Percentiles rank a stretch among this genome's conserved stretches.
These are phyloP conservation scores for Fusarium sp. DNA, from an alignment of 2,329 filamentous ascomycete species.

Conservation along the genomic window DNA sequence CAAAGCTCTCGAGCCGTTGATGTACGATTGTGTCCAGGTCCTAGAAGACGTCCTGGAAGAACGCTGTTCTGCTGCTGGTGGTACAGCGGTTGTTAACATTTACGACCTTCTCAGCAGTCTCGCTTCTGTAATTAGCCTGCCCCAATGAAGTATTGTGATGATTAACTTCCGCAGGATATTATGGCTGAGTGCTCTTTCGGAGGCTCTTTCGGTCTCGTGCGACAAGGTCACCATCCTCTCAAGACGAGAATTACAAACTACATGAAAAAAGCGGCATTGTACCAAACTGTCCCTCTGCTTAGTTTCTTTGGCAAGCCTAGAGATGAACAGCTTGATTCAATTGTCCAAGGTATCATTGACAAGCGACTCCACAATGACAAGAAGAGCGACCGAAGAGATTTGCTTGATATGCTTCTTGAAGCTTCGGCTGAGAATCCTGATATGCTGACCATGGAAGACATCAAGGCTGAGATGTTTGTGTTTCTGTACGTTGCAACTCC, in stretches of 20 bases:
- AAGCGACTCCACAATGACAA: not conserved
- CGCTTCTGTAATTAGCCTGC: not conserved
- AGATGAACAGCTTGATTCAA: not conserved
- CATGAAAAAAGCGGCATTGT: slow-evolving; percentile 1
- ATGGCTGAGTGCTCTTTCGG: slow-evolving; percentile 5
- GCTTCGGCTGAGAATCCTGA: not conserved
- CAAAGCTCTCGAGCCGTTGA: not conserved
- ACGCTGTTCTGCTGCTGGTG: not conserved
- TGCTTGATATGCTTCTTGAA: slow-evolving; percentile 3
- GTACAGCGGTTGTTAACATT: not conserved
- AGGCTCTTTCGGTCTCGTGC: not conserved
- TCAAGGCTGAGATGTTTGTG: not conserved
- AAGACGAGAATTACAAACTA: slow-evolving; percentile 1
- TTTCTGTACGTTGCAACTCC: not conserved
- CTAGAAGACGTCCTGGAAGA: not conserved
- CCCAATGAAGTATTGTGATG: too few relatives aligned
- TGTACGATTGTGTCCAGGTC: not conserved
- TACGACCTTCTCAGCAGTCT: slow-evolving; percentile 3
- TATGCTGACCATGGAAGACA: not conserved
- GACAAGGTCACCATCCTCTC: slow-evolving; percentile 1
- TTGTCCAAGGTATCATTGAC: not conserved
- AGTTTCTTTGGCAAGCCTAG: not conserved
- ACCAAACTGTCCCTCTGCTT: not conserved
- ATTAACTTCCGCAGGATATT: not conserved
- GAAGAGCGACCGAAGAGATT: not conserved